These are phyloP conservation scores for Tolypocladium tundrense DNA, from an alignment of 2,329 filamentous ascomycete species.

Conservation along the genomic window DNA sequence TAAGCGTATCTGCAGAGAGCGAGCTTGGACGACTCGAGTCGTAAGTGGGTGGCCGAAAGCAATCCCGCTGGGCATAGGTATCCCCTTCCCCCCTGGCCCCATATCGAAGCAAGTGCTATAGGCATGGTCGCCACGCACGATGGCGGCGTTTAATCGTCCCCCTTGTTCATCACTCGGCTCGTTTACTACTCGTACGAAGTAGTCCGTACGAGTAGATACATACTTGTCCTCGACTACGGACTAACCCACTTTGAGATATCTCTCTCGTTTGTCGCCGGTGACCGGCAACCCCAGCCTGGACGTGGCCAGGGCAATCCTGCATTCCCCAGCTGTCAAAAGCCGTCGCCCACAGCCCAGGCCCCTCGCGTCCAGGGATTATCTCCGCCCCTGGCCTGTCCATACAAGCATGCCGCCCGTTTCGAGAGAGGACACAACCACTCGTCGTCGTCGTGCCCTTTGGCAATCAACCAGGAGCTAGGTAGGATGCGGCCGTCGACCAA, in stretches of 20 bases:
- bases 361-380: neutral
- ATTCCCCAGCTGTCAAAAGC: neutral
- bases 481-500: neutral
- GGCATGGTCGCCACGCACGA: neutral
- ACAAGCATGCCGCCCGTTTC: neutral
- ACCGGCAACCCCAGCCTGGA: neutral
- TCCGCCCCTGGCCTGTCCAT: neutral
- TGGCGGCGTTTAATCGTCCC: neutral
- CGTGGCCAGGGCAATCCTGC: neutral
- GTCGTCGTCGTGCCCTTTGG: neutral
- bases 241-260: neutral
- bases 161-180: neutral
- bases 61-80: neutral
- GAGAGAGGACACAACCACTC: neutral
- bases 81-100: neutral
- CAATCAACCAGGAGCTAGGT: neutral
- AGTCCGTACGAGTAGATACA: no score
- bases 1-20: neutral
- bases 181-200: neutral
- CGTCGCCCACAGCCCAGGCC: neutral
- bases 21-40: neutral
- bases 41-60: neutral
- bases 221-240: neutral
- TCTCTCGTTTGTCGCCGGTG: neutral
- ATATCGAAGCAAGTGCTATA: neutral